These are phyloP conservation scores for Pseudocercospora fijiensis DNA, from an alignment of 2,329 filamentous ascomycete species.

Conservation along the genomic window DNA sequence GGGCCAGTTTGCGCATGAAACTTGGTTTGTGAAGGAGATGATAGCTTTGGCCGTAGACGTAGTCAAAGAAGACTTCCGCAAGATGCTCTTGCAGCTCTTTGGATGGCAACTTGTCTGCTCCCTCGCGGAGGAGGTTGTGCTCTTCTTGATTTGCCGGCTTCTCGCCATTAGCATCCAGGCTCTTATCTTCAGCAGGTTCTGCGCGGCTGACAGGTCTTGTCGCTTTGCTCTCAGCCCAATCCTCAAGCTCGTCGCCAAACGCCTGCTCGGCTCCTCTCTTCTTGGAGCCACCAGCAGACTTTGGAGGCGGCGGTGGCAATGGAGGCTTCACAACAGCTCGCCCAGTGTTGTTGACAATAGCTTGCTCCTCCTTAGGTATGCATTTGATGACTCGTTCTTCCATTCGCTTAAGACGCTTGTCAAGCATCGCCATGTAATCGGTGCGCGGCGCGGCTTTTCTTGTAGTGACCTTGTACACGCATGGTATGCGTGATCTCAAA, in stretches of 20 bases:
- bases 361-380: conserved; percentile 81
- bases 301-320: conserved; percentile 57
- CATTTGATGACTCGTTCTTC: conserved; percentile 96
- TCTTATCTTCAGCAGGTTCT: conserved; percentile 10
- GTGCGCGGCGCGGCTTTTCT: conserved; percentile 91
- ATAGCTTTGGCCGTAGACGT: conserved; percentile 92
- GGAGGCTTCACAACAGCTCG: conserved; percentile 83
- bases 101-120: conserved; percentile 75
- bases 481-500: conserved; percentile 84
- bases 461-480: conserved; percentile 95
- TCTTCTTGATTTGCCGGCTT: conserved; percentile 62
- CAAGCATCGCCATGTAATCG: conserved; percentile 98
- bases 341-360: conserved; percentile 65
- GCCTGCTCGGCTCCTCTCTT: conserved; percentile 86
- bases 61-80: conserved; percentile 92
- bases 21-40: conserved; percentile 94
- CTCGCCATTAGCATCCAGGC: conserved; percentile 13
- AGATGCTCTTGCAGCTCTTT: conserved; percentile 91
- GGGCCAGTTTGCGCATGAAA: conserved; percentile 84
- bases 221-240: conserved; percentile 60
- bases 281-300: conserved; percentile 58
- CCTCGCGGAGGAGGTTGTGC: conserved; percentile 74
- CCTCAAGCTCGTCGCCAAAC: conserved; percentile 76
- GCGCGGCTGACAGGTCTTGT: conserved; percentile 6
- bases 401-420: conserved; percentile 94